These are phyloP conservation scores for Arthrobotrys sphaeroides DNA, from an alignment of 2,329 filamentous ascomycete genomes.

Conservation along the genomic window DNA sequence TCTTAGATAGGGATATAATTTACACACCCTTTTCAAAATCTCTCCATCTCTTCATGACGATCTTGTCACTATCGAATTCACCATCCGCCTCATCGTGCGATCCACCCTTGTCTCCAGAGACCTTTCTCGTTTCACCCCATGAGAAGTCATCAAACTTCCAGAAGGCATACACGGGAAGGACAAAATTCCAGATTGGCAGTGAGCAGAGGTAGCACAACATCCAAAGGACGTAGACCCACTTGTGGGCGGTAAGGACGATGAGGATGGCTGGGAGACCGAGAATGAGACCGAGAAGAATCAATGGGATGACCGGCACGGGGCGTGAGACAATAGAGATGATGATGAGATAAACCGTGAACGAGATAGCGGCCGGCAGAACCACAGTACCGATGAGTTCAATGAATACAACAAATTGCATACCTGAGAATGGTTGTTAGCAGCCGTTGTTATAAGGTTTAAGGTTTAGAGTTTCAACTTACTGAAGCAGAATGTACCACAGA, in stretches of 20 bases:
- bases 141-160: slow-evolving; percentile 99
- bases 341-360: slow-evolving; percentile 91
- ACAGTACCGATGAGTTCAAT: slow-evolving; percentile 94
- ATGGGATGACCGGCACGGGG: slow-evolving; percentile 73
- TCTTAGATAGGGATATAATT: background rate
- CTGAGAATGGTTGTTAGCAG: slow-evolving; percentile 27
- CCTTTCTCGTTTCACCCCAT: slow-evolving; percentile 98
- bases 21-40: slow-evolving; percentile 82
- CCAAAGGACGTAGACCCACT: slow-evolving; percentile 90
- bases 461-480: slow-evolving; percentile 63
- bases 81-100: slow-evolving; percentile 75
- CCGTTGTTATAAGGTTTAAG: slow-evolving; percentile 3
- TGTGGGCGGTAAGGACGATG: slow-evolving; percentile 92
- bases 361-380: slow-evolving; percentile 93
- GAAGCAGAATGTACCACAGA: slow-evolving; percentile 99
- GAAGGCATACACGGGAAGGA: slow-evolving; percentile 91
- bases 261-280: slow-evolving; percentile 91
- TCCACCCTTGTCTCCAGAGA: slow-evolving; percentile 71
- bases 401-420: slow-evolving; percentile 97
- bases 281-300: slow-evolving; percentile 87
- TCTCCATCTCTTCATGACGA: slow-evolving; percentile 98
- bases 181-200: slow-evolving; percentile 96
- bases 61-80: slow-evolving; percentile 98
- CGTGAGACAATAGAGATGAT: slow-evolving; percentile 57
- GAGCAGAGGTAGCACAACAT: slow-evolving; percentile 96